Conservation (phyloP, 148 eudicot genomes). For the Vaccinium darrowii region DNA sequence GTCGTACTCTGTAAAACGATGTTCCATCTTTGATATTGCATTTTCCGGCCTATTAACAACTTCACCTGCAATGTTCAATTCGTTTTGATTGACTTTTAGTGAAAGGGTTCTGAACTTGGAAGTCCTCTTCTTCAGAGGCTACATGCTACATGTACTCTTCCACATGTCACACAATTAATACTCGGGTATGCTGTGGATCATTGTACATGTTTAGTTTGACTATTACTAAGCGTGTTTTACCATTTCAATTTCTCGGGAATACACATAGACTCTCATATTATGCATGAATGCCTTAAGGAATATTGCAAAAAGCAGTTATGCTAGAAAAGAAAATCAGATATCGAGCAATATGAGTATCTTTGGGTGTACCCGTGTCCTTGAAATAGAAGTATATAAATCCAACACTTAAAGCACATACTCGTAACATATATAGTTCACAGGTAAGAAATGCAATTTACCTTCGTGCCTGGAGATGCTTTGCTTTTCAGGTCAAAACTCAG, state of each 20-base stretch:
- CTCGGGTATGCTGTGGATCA: neutral
- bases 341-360: neutral
- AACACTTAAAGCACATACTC: neutral
- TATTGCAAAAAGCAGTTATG: neutral
- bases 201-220: neutral
- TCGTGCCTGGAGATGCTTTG: conserved; percentile 36
- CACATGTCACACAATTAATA: neutral
- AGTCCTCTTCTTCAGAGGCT: neutral
- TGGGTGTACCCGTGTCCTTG: neutral
- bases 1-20: conserved; percentile 6
- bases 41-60: conserved; percentile 62
- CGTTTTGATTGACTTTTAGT: neutral
- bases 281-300: neutral
- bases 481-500: conserved; percentile 42
- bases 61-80: conserved; percentile 44
- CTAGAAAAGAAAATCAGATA: neutral
- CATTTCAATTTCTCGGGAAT: neutral
- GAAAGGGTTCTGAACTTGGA: too few species aligned
- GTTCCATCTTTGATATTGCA: conserved; percentile 58
- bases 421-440: neutral
- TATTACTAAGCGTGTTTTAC: neutral
- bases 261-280: neutral
- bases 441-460: conserved; percentile 29
- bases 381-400: neutral
- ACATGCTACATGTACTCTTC: neutral